These are phyloP conservation scores for Cicer pinnatifidum DNA, from an alignment of 306 rosid species.

Conservation along the genomic window DNA sequence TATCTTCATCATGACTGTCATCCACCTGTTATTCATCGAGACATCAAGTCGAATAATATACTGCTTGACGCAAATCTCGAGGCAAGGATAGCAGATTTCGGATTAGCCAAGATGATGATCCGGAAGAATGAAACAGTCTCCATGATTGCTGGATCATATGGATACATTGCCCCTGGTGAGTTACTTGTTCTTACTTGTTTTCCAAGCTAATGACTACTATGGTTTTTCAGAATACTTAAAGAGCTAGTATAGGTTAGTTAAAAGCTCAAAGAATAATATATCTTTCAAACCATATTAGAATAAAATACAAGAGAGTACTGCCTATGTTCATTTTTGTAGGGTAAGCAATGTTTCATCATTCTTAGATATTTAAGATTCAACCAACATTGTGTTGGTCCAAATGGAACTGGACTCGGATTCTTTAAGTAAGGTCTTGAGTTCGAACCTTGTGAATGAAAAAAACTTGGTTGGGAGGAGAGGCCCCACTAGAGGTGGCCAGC, in stretches of 20 bases:
- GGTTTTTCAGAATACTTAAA: conserved; percentile 19
- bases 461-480: too few species aligned
- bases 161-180: conserved; percentile 97
- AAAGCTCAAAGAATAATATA: too few species aligned
- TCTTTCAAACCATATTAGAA: too few species aligned
- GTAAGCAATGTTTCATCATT: conserved; percentile 14
- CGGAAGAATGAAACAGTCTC: conserved; percentile 88
- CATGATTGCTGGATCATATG: conserved; percentile 94
- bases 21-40: conserved; percentile 91
- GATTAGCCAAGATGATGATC: conserved; percentile 90
- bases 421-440: too few species aligned
- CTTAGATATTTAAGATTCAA: conserved; percentile 11
- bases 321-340: background rate
- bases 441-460: too few species aligned
- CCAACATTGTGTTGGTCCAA: too few species aligned
- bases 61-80: conserved; percentile 88
- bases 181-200: conserved; percentile 17
- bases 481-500: too few species aligned
- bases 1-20: conserved; percentile 96
- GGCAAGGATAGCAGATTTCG: conserved; percentile 87
- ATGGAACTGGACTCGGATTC: too few species aligned
- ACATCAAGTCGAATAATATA: conserved; percentile 87
- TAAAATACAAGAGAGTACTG: background rate
- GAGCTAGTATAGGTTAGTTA: too few species aligned
- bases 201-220: background rate